Percentiles rank a stretch among this genome's conserved stretches.
Conservation (phyloP, 352 stramenopile genomes). For the Blastocystis sp. region DNA sequence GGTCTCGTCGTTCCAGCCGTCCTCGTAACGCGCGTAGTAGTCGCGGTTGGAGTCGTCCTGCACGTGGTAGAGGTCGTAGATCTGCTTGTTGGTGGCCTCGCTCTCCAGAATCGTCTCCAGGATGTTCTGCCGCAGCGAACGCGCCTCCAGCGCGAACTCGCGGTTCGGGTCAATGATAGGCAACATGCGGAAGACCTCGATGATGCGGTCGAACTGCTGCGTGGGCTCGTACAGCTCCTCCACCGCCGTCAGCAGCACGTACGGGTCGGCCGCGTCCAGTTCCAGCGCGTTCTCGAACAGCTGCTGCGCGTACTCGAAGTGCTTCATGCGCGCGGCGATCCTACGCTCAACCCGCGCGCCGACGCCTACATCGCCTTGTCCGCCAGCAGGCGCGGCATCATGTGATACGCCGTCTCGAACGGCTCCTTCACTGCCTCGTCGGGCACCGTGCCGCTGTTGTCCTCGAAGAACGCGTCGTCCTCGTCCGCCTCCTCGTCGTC, state of each 20-base stretch:
- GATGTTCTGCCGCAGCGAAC: slow-evolving; percentile 38
- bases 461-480: neutral
- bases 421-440: neutral
- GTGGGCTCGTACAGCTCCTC: slow-evolving; percentile 16
- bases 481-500: neutral
- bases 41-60: neutral
- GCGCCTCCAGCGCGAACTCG: neutral
- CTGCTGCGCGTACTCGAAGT: slow-evolving; percentile 25
- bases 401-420: slow-evolving; percentile 7
- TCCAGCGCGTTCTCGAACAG: slow-evolving; percentile 10
- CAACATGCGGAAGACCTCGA: neutral
- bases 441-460: neutral
- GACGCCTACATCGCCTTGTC: slow-evolving; percentile 16
- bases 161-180: neutral
- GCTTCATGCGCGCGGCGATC: neutral
- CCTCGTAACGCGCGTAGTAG: neutral
- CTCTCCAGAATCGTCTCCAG: slow-evolving; percentile 31
- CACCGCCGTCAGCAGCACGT: neutral
- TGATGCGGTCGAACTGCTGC: neutral
- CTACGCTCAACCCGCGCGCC: neutral
- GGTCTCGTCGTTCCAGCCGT: too few relatives aligned
- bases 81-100: slow-evolving; percentile 16
- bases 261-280: neutral
- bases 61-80: slow-evolving; percentile 23
- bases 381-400: slow-evolving; percentile 25